Evolutionary conservation across 768 basidiomycete genomes (phyloP), one percentile per base, ranked within the genome.

Genomic region (Cyathus striatus): DNA sequence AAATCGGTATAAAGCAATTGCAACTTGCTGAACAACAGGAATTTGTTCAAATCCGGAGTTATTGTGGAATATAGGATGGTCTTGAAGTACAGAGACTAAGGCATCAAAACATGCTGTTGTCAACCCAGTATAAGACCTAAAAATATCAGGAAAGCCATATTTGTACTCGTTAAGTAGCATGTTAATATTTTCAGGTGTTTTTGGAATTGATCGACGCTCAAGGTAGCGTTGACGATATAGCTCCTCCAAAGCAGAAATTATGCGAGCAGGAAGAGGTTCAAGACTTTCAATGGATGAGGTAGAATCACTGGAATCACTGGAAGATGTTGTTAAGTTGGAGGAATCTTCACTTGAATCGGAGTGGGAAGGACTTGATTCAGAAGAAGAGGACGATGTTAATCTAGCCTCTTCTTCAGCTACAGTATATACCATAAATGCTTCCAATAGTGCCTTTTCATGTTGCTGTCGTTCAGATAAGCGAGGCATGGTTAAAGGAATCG

Each of bases 1-100:
- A 50, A 70, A 64, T 2, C 59, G 53, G 37, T 56, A 69, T 2
- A 72, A 62, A 5, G 63, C 43, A 23, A 72, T 60, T 1, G 63
- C 65, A 26, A 70, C 47, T 40, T 73, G 66, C 21, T 54, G 35
- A 6, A 50, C 43, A 27, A 62, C 54, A 26, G 59, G 50, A 32
- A 55, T 53, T 44, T 66, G 63, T 1, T 25, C 23, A 25, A 53
- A 51, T 37, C 53, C 50, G 5, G 61, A 61, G 16, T 59, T 47
- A 46, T 60, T 66, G 24, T 45, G 35, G 41, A 63, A 65, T 36
- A 59, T 46, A 10, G 41, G 42, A 43, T 63, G 39, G 25, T 53
- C 41, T 2, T 48, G 17, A 25, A 61, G 53, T 4, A 38, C 23
- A 0, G 27, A n/a, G 1, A 59, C 39, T 12, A 65, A 50, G 9